phyloP scores from a whole-genome alignment of 1,284 basidiomycete species.

The Cryptococcus sp. region DNA sequence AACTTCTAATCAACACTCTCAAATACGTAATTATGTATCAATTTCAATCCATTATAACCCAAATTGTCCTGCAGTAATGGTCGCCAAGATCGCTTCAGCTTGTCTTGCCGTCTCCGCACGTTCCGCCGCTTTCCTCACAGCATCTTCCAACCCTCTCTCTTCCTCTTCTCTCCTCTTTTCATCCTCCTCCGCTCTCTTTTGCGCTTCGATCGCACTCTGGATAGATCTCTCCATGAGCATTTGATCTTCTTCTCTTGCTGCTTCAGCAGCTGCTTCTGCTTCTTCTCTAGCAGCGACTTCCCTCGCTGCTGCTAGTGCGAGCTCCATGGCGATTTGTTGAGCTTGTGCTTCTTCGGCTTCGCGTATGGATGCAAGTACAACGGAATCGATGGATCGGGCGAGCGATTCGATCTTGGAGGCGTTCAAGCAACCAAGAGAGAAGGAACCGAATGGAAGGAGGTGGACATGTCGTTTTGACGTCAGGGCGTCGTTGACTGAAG shows the following conservation, averaged over 20 bases:
- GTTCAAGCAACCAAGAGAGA: slow-evolving; percentile 44
- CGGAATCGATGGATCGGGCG: slow-evolving; percentile 37
- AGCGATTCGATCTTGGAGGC: slow-evolving; percentile 40
- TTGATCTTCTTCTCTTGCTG: slow-evolving; percentile 36
- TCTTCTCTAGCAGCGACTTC: slow-evolving; percentile 37
- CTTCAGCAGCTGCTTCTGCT: slow-evolving; percentile 30
- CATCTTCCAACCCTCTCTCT: slow-evolving; percentile 30
- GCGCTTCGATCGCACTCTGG: slow-evolving; percentile 38
- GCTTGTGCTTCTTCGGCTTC: slow-evolving; percentile 38
- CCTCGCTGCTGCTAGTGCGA: slow-evolving; percentile 36
- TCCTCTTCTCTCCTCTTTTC: slow-evolving; percentile 32
- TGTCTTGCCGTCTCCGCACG: slow-evolving; percentile 36
- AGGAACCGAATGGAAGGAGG: slow-evolving; percentile 40
- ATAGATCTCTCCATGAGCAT: slow-evolving; percentile 40
- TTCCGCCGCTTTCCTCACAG: slow-evolving; percentile 32
- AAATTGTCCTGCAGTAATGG: slow-evolving; percentile 16
- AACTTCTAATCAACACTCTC: too few species aligned
- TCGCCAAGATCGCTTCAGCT: slow-evolving; percentile 41
- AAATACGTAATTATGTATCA: too few species aligned
- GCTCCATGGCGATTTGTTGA: slow-evolving; percentile 32
- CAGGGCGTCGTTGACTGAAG: slow-evolving; percentile 32
- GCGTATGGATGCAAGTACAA: slow-evolving; percentile 37
- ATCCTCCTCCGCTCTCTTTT: slow-evolving; percentile 33
- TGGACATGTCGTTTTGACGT: slow-evolving; percentile 39
- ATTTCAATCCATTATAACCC: too few species aligned